phyloP scores from a whole-genome alignment of 106 monocot genomes.

The Iris macrosiphon region DNA sequence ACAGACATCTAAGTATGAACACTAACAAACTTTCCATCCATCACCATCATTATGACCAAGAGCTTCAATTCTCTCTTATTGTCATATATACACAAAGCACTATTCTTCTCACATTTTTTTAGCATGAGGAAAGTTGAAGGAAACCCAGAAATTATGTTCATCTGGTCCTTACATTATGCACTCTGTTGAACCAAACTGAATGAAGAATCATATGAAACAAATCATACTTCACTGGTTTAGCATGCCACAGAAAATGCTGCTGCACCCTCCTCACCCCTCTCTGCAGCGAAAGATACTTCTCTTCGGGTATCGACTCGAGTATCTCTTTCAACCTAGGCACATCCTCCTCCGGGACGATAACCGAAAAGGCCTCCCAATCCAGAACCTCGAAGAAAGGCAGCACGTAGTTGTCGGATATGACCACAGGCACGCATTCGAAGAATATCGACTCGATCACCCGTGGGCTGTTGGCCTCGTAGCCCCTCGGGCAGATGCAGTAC shows the following conservation, averaged over 20 bases:
- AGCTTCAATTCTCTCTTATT: too few species aligned
- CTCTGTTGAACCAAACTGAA: constrained; percentile 58
- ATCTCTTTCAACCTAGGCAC: constrained; percentile 56
- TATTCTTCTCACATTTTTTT: too few species aligned
- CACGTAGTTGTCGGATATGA: constrained; percentile 66
- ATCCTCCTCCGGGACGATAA: constrained; percentile 46
- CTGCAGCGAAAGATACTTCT: constrained; percentile 39
- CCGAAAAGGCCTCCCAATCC: constrained; percentile 62
- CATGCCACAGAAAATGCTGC: constrained; percentile 66
- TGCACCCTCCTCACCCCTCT: constrained; percentile 52
- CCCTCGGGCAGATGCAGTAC: constrained; percentile 72
- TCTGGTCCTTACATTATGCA: constrained; percentile 29
- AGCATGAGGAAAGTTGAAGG: too few species aligned
- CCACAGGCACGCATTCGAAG: constrained; percentile 71
- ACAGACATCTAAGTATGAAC: too few species aligned
- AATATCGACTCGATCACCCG: constrained; percentile 53
- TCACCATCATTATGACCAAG: too few species aligned
- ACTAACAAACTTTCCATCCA: too few species aligned
- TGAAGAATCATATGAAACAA: constrained; percentile 70
- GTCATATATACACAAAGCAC: too few species aligned
- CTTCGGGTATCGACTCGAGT: constrained; percentile 31
- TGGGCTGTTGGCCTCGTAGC: constrained; percentile 65
- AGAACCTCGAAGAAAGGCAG: constrained; percentile 66
- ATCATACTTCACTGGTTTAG: constrained; percentile 53
- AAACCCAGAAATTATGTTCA: too few species aligned